Evolutionary conservation across 2,329 filamentous ascomycete species (phyloP).

Genomic region (Nakataea oryzae): DNA sequence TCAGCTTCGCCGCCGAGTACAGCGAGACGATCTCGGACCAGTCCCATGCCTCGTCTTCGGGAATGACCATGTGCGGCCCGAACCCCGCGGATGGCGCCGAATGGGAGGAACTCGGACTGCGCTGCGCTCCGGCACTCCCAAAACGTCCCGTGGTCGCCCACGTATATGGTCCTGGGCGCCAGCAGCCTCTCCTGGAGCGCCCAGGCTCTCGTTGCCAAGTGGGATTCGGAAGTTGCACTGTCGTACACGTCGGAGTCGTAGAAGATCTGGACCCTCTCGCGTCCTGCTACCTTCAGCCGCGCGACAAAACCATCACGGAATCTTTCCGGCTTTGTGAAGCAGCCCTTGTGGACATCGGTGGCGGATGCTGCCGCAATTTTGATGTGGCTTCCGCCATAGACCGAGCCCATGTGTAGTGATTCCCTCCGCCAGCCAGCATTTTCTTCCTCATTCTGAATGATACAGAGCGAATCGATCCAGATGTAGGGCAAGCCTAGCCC

Average conservation of each 20-base stretch:
- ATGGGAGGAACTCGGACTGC: background rate
- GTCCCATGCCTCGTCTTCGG: background rate
- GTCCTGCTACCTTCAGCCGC: background rate
- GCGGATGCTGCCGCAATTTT: background rate
- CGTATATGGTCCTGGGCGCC: background rate
- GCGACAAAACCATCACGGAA: background rate
- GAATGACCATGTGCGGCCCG: background rate
- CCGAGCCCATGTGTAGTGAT: background rate
- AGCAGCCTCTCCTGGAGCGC: background rate
- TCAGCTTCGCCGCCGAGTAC: background rate
- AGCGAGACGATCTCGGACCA: background rate
- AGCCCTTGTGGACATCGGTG: background rate
- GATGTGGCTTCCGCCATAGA: background rate
- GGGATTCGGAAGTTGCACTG: background rate
- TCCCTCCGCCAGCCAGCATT: background rate
- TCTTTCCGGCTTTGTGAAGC: background rate
- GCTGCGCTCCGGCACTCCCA: background rate
- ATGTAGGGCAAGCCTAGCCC: background rate
- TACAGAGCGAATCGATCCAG: background rate
- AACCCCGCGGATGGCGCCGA: background rate
- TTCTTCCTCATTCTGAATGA: slow-evolving; percentile 2
- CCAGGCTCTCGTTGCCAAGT: background rate
- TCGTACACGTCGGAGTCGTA: background rate
- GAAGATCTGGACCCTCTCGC: background rate
- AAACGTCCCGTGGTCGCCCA: background rate